Percentiles rank a stretch among this genome's conserved stretches.
phyloP scores from a whole-genome alignment of 1,284 basidiomycete species.

The Heterobasidion parviporum region DNA sequence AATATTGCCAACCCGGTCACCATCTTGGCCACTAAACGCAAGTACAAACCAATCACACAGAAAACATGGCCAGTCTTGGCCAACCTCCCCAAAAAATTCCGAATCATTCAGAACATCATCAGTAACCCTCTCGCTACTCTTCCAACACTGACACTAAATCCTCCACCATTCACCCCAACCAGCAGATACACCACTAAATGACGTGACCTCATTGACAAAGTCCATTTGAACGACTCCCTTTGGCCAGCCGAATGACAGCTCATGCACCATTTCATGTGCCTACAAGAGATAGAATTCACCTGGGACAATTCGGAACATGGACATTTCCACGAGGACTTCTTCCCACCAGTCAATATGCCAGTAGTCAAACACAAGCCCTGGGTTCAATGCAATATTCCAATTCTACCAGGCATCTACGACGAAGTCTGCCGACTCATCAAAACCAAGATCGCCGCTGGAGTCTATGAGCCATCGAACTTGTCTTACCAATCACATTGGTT shows the following conservation, averaged over 20 bases:
- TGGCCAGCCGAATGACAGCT: slow-evolving; percentile 20
- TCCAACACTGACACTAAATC: background rate
- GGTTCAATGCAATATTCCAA: background rate
- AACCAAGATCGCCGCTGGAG: background rate
- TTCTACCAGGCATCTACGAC: background rate
- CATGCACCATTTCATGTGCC: slow-evolving; percentile 22
- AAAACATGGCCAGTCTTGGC: background rate
- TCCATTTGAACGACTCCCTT: slow-evolving; percentile 18
- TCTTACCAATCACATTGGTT: background rate
- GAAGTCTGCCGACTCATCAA: background rate
- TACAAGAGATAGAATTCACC: slow-evolving; percentile 23
- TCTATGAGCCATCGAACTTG: background rate
- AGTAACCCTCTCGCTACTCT: background rate
- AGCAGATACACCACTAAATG: background rate
- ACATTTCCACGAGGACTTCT: slow-evolving; percentile 12
- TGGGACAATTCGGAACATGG: too few relatives aligned
- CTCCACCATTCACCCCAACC: background rate
- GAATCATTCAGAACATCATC: background rate
- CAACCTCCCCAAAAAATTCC: background rate
- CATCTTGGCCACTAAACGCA: background rate
- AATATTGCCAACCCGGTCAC: background rate
- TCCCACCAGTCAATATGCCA: background rate
- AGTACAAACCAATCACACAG: background rate
- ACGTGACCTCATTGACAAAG: background rate
- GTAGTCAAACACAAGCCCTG: background rate